Conservation (phyloP, 768 basidiomycete species). For the Rhodotorula diobovata region DNA sequence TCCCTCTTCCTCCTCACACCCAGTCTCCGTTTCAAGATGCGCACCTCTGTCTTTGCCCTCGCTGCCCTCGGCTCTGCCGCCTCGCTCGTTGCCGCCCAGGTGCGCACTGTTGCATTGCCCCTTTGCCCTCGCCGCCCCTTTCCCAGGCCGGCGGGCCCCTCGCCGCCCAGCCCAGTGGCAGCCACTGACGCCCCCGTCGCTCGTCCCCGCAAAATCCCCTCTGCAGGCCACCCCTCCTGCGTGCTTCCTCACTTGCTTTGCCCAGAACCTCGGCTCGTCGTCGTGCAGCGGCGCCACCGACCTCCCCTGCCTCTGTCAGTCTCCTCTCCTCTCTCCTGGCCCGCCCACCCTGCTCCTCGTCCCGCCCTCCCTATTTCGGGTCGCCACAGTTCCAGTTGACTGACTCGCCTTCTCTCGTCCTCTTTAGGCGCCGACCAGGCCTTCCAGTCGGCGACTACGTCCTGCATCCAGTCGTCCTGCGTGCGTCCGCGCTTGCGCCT, state of each 20-base stretch:
- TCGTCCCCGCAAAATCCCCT: neutral
- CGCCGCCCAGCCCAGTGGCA: too few relatives aligned
- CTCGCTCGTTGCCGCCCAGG: slow-evolving; percentile 7
- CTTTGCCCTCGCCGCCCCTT: neutral
- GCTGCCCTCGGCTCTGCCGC: neutral
- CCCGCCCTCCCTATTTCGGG: neutral
- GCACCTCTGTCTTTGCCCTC: neutral
- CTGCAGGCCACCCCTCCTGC: neutral
- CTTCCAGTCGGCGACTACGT: neutral
- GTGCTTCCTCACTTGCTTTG: slow-evolving; percentile 13
- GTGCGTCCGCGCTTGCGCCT: neutral
- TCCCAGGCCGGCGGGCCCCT: too few relatives aligned
- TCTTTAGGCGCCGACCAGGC: neutral
- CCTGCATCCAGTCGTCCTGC: slow-evolving; percentile 3
- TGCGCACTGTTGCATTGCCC: neutral
- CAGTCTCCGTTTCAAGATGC: neutral
- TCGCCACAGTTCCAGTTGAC: neutral
- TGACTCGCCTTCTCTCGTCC: too few relatives aligned
- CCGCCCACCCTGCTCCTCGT: neutral
- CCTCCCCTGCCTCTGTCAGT: slow-evolving; percentile 8
- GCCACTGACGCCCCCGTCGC: neutral
- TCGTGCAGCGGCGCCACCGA: slow-evolving; percentile 6
- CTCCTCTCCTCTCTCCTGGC: neutral
- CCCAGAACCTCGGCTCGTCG: neutral
- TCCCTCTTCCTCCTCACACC: neutral